These are phyloP conservation scores for Grifola frondosa DNA, from an alignment of 1,284 basidiomycete species.

Conservation along the genomic window DNA sequence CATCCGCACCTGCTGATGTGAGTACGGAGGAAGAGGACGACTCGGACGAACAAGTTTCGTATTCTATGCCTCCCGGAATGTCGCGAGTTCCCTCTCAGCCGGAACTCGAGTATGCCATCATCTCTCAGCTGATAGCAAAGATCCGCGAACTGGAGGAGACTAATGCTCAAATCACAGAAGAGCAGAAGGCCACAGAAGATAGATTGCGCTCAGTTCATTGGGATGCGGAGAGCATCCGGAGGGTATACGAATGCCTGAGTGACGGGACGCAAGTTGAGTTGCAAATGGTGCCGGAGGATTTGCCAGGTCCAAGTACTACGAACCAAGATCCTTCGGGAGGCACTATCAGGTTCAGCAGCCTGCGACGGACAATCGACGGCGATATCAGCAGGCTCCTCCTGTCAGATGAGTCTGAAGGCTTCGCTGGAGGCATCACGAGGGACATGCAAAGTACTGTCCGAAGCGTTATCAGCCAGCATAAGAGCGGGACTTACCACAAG, in stretches of 20 bases:
- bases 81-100: slow-evolving; percentile 13
- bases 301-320: slow-evolving; percentile 9
- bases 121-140: slow-evolving; percentile 73
- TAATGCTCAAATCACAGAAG: slow-evolving; percentile 66
- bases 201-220: slow-evolving; percentile 66
- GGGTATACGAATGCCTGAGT: slow-evolving; percentile 69
- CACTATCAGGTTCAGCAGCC: slow-evolving; percentile 45
- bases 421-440: slow-evolving; percentile 30
- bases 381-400: slow-evolving; percentile 24
- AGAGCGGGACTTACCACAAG: slow-evolving; percentile 20
- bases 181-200: slow-evolving; percentile 61
- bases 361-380: slow-evolving; percentile 40
- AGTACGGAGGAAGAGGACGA: slow-evolving; percentile 4
- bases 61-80: slow-evolving; percentile 7
- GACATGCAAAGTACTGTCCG: slow-evolving; percentile 38
- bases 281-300: slow-evolving; percentile 41
- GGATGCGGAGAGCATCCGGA: slow-evolving; percentile 68
- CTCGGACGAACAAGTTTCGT: slow-evolving; percentile 6
- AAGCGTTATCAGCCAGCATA: slow-evolving; percentile 9
- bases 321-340: slow-evolving; percentile 15
- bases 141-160: slow-evolving; percentile 77
- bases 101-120: slow-evolving; percentile 59
- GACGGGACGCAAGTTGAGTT: slow-evolving; percentile 51
- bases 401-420: slow-evolving; percentile 25
- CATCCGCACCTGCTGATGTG: too few relatives aligned